A percentile compares a stretch with the other conserved stretches of the same genome.
These are phyloP conservation scores for Phytophthora pistaciae DNA, from an alignment of 352 stramenopile species.

Conservation along the genomic window DNA sequence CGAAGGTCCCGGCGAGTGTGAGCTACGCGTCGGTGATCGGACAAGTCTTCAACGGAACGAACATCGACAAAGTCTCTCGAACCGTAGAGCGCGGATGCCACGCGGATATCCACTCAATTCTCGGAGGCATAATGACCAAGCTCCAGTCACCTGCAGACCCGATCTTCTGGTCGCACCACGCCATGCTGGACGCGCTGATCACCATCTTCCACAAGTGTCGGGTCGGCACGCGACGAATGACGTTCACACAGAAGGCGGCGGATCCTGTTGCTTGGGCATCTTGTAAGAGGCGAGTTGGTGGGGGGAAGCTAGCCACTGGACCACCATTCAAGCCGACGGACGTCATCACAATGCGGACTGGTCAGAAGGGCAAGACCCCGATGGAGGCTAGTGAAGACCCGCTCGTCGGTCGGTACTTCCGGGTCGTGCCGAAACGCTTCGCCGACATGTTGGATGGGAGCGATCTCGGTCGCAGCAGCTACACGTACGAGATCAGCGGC, in stretches of 20 bases:
- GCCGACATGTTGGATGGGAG: constrained; percentile 48
- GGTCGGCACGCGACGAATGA: constrained; percentile 49
- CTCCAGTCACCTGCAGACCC: constrained; percentile 60
- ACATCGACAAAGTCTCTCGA: constrained; percentile 57
- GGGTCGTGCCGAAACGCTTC: constrained; percentile 40
- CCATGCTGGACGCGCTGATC: constrained; percentile 67
- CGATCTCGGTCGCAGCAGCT: constrained; percentile 51
- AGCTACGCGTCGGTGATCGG: constrained; percentile 53
- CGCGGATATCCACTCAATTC: constrained; percentile 54
- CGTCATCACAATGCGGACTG: constrained; percentile 49
- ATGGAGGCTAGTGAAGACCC: constrained; percentile 41
- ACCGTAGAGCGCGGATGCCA: constrained; percentile 55
- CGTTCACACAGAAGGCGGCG: constrained; percentile 50
- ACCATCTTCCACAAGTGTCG: constrained; percentile 76
- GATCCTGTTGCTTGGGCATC: constrained; percentile 54
- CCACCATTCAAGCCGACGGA: constrained; percentile 52
- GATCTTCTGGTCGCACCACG: constrained; percentile 78
- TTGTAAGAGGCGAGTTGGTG: constrained; percentile 38
- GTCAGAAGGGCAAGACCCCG: constrained; percentile 32
- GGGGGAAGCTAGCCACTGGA: constrained; percentile 20
- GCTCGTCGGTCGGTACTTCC: constrained; percentile 52
- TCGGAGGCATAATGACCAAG: constrained; percentile 55
- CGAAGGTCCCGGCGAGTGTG: constrained; percentile 36
- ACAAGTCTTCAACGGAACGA: constrained; percentile 51
- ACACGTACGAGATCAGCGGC: constrained; percentile 58